Conservation (phyloP, 1,284 basidiomycete genomes). For the Microbotryum scabiosae region DNA sequence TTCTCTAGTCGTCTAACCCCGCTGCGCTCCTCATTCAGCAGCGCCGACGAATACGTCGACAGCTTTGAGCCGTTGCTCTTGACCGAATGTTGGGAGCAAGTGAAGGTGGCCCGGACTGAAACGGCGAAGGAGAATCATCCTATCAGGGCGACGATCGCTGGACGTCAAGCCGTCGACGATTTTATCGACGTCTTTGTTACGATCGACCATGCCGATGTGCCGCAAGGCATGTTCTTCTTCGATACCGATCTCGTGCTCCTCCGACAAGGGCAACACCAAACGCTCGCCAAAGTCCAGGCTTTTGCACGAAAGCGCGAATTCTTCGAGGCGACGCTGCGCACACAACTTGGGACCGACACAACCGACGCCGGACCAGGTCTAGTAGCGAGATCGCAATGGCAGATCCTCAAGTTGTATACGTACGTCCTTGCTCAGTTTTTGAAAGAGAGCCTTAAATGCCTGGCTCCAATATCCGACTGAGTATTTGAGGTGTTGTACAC, state of each 20-base stretch:
- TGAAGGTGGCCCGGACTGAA: constrained; percentile 62
- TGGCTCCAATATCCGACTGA: neutral
- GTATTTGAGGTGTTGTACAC: constrained; percentile 5
- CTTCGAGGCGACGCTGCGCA: constrained; percentile 44
- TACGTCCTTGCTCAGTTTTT: constrained; percentile 40
- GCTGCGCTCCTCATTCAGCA: constrained; percentile 55
- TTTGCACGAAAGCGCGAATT: constrained; percentile 52
- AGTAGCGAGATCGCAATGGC: constrained; percentile 59
- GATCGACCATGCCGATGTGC: constrained; percentile 46
- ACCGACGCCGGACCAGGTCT: constrained; percentile 38
- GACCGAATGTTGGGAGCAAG: constrained; percentile 86
- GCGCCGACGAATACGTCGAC: constrained; percentile 60
- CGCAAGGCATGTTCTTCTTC: constrained; percentile 61
- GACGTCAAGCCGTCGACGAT: constrained; percentile 58
- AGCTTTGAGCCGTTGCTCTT: constrained; percentile 81
- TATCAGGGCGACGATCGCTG: constrained; percentile 53
- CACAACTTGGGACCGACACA: constrained; percentile 43
- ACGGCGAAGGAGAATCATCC: constrained; percentile 42
- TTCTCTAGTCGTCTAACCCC: neutral
- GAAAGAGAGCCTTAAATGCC: neutral
- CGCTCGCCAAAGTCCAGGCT: constrained; percentile 69
- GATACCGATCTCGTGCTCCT: constrained; percentile 75
- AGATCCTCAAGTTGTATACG: constrained; percentile 73
- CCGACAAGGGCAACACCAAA: constrained; percentile 44
- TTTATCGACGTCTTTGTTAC: constrained; percentile 59